phyloP scores from a whole-genome alignment of 352 stramenopile species.

The Globisporangium carolinianum region DNA sequence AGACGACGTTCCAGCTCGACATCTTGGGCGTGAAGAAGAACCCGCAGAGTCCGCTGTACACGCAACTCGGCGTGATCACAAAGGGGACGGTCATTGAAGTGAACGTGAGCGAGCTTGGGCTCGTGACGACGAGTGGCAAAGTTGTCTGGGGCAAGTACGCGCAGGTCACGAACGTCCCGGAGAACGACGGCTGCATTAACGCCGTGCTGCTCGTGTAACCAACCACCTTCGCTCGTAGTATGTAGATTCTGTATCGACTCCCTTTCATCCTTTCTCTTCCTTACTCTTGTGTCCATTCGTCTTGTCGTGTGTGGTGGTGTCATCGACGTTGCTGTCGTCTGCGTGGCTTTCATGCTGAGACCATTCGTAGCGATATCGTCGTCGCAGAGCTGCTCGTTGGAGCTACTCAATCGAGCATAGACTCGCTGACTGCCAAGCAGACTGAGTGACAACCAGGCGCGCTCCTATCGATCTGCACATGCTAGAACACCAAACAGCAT shows the following conservation, averaged over 20 bases:
- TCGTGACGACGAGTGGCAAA: slow-evolving; percentile 99
- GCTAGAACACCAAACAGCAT: too few species aligned
- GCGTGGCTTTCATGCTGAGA: background rate
- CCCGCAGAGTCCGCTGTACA: slow-evolving; percentile 95
- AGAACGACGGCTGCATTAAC: slow-evolving; percentile 99
- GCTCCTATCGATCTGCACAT: too few species aligned
- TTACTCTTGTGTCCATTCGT: background rate
- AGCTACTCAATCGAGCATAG: too few species aligned
- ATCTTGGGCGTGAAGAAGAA: slow-evolving; percentile 99
- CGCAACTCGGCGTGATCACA: slow-evolving; percentile 98
- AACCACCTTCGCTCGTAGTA: slow-evolving; percentile 11
- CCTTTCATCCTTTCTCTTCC: slow-evolving; percentile 14
- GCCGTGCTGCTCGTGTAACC: slow-evolving; percentile 96
- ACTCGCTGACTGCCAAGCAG: too few species aligned
- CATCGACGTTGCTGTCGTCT: background rate
- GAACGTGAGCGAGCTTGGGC: slow-evolving; percentile 98
- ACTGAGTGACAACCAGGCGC: too few species aligned
- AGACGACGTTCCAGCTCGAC: slow-evolving; percentile 99
- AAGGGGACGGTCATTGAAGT: slow-evolving; percentile 99
- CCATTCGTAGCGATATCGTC: background rate
- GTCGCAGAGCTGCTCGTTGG: too few species aligned
- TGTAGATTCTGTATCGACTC: slow-evolving; percentile 18
- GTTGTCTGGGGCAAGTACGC: slow-evolving; percentile 99
- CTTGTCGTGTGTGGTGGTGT: background rate
- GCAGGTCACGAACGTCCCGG: slow-evolving; percentile 99